These are phyloP conservation scores for Danielia reshetovae DNA, from an alignment of 805 yeast species.

Conservation along the genomic window DNA sequence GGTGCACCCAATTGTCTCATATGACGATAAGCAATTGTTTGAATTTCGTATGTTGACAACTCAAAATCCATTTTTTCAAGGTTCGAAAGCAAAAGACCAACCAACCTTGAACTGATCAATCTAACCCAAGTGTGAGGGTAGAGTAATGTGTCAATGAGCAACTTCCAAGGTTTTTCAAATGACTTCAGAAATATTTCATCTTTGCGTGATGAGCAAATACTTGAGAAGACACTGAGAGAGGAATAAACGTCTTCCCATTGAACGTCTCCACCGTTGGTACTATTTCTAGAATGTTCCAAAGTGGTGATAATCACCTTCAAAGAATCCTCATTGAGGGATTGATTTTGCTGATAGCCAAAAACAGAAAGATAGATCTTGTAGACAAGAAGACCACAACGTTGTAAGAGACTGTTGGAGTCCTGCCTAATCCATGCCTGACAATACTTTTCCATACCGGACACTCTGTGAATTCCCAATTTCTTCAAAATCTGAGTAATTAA, in stretches of 20 bases:
- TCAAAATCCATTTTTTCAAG: slow-evolving; percentile 32
- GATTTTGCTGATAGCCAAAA: slow-evolving; percentile 39
- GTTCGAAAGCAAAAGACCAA: slow-evolving; percentile 49
- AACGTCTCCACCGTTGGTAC: slow-evolving; percentile 32
- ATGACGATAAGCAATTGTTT: slow-evolving; percentile 60
- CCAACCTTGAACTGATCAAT: slow-evolving; percentile 55
- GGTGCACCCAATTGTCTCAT: slow-evolving; percentile 85
- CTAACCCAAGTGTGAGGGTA: slow-evolving; percentile 95
- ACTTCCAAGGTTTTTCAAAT: slow-evolving; percentile 46
- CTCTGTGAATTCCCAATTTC: slow-evolving; percentile 38
- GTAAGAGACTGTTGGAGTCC: slow-evolving; percentile 45
- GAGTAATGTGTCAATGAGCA: slow-evolving; percentile 52
- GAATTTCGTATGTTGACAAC: slow-evolving; percentile 46
- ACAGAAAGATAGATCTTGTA: slow-evolving; percentile 58
- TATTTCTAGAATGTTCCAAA: slow-evolving; percentile 29
- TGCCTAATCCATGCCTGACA: slow-evolving; percentile 62
- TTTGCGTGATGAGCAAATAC: slow-evolving; percentile 37
- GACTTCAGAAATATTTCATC: slow-evolving; percentile 22
- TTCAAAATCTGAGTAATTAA: slow-evolving; percentile 53
- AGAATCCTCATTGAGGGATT: slow-evolving; percentile 38
- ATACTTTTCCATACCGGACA: slow-evolving; percentile 38
- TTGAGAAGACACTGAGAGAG: slow-evolving; percentile 49
- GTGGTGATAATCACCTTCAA: slow-evolving; percentile 21
- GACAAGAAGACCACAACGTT: slow-evolving; percentile 71
- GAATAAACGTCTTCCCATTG: slow-evolving; percentile 81